Evolutionary conservation across 257 asterid genomes (phyloP).

Genomic region (Mitragyna speciosa): DNA sequence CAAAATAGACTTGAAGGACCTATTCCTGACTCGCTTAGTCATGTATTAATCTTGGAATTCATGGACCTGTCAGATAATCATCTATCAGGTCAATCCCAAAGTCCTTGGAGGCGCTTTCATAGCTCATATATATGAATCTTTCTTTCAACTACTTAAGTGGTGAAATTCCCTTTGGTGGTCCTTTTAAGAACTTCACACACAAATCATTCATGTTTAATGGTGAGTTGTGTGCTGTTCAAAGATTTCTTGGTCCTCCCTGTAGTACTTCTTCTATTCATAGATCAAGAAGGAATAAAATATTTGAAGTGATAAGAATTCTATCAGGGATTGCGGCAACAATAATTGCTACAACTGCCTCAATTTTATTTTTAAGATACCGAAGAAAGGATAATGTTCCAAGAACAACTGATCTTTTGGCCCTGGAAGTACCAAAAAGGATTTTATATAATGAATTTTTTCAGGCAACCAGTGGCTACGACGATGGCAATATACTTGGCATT

Average conservation of each 20-base stretch:
- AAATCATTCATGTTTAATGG: neutral
- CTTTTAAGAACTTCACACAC: neutral
- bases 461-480: neutral
- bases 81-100: neutral
- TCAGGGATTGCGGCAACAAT: too few species aligned
- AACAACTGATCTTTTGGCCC: neutral
- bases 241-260: neutral
- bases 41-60: too few species aligned
- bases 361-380: neutral
- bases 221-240: neutral
- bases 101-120: neutral
- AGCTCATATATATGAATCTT: too few species aligned
- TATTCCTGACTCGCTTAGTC: neutral
- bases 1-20: too few species aligned
- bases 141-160: neutral
- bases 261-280: neutral
- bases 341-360: too few species aligned
- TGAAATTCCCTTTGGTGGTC: neutral
- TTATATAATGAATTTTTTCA: conserved; percentile 3
- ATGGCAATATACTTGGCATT: neutral
- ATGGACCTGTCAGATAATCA: neutral
- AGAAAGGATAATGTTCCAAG: neutral
- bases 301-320: neutral
- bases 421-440: neutral
- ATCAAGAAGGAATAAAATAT: neutral